Conservation (phyloP, 2,329 filamentous ascomycete species). For the Exserohilum turcica region DNA sequence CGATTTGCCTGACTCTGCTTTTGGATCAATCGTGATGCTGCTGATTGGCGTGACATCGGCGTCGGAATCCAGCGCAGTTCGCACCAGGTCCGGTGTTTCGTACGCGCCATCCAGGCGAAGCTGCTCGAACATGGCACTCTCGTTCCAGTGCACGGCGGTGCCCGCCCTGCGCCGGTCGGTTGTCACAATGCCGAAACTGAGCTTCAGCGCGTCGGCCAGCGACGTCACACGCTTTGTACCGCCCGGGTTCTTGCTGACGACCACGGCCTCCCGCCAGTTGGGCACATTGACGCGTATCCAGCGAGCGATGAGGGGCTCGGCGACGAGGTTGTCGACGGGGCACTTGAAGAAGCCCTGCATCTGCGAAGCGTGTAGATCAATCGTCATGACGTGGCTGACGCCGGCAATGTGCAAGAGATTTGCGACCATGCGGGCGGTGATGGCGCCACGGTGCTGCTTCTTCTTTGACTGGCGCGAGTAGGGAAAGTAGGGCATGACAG, state of each 20-base stretch:
- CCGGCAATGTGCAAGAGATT: slow-evolving; percentile 93
- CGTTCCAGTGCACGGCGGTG: slow-evolving; percentile 64
- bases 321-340: slow-evolving; percentile 95
- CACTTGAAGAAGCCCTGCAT: slow-evolving; percentile 99
- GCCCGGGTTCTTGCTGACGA: slow-evolving; percentile 97
- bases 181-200: slow-evolving; percentile 96
- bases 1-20: slow-evolving; percentile 36
- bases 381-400: slow-evolving; percentile 95
- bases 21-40: slow-evolving; percentile 32
- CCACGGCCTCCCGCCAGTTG: slow-evolving; percentile 88
- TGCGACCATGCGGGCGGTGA: slow-evolving; percentile 95
- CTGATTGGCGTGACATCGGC: slow-evolving; percentile 40
- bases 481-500: slow-evolving; percentile 93
- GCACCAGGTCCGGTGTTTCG: slow-evolving; percentile 42
- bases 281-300: slow-evolving; percentile 92
- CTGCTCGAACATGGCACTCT: slow-evolving; percentile 73
- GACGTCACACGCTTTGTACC: slow-evolving; percentile 97
- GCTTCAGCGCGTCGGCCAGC: slow-evolving; percentile 89
- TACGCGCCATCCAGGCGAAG: slow-evolving; percentile 51
- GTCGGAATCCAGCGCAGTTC: slow-evolving; percentile 41
- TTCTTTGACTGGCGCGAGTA: slow-evolving; percentile 99
- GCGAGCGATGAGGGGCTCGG: slow-evolving; percentile 90
- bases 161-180: slow-evolving; percentile 66
- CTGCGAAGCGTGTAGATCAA: slow-evolving; percentile 89
- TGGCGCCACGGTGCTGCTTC: slow-evolving; percentile 94